Evolutionary conservation across 352 stramenopile genomes (phyloP), one percentile per base, ranked within the genome.

Genomic region (Lagenidium sp.): DNA sequence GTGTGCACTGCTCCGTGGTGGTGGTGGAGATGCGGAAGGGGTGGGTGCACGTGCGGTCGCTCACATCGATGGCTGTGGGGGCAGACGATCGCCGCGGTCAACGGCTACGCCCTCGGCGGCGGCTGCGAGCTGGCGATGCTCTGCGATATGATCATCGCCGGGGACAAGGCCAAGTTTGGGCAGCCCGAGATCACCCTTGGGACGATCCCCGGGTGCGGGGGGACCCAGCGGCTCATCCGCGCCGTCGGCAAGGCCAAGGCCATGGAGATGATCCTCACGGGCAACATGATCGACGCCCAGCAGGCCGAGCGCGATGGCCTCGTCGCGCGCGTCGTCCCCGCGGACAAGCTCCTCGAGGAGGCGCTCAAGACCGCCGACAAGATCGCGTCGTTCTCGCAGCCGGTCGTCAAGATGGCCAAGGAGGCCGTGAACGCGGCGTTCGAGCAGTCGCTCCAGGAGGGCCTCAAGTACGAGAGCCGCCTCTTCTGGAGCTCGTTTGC

Each of bases 261-360:
- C 34, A 99, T 99, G 96, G 85, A 99, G 57, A 97, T 99, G 88
- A 83, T 97, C 38, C 77, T 99, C 31, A 99, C 96, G n/a, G 96
- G 95, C 42, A 95, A 94, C 65, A 93, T 97, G 68, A 98, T 99
- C 38, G 77, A 86, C 67, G 96, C 96, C 4, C 66, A 98, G 44
- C 85, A 98, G 67, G 95, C 95, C 2, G 84, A 97, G 55, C 63
- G 75, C 26, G 88, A 95, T 55, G 96, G 96, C 16, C 82, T 98
- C 26, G 92, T 98, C 13, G 82, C 91, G 18, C 91, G 91, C 29
- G 85, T 99, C 16, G 92, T 97, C 55, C 85, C 90, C 7, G 76
- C 82, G 2, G 89, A 95, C 37, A 63, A 94, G 39, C 77, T 98
- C 24, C 47, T 99, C 12, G 88, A 97, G 1, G 85, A 98, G 52